phyloP scores from a whole-genome alignment of 805 yeast genomes.

The Yamadazyma phyllophila region DNA sequence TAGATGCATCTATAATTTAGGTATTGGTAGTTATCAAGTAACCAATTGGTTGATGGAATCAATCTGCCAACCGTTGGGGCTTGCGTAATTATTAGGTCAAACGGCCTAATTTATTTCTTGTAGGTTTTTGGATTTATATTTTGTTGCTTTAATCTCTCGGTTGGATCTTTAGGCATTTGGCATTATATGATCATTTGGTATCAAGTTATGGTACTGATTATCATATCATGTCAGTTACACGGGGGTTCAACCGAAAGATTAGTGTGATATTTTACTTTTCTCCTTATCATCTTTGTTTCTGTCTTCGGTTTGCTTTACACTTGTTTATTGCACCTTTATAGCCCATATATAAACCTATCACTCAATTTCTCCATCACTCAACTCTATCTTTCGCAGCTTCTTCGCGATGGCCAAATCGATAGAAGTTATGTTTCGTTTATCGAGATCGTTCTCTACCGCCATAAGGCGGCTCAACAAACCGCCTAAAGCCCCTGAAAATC shows the following conservation, averaged over 20 bases:
- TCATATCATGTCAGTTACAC: conserved; percentile 18
- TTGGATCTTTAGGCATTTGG: conserved; percentile 17
- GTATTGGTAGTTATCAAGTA: conserved; percentile 4
- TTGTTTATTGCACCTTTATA: neutral
- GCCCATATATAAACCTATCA: neutral
- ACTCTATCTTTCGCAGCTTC: neutral
- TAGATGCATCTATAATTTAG: neutral
- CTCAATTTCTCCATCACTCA: no score
- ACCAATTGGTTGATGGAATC: neutral
- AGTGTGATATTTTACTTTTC: conserved; percentile 5
- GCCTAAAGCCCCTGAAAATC: conserved; percentile 21
- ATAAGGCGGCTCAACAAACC: conserved; percentile 5
- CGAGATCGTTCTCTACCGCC: conserved; percentile 1
- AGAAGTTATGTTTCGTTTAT: neutral
- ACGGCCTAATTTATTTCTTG: conserved; percentile 4
- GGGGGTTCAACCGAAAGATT: conserved; percentile 17
- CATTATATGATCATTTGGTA: conserved; percentile 12
- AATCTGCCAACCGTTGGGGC: neutral
- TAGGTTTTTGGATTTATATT: conserved; percentile 5
- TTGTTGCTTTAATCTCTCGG: conserved; percentile 13
- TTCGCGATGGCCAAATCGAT: neutral
- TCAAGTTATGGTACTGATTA: neutral
- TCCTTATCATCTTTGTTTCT: neutral
- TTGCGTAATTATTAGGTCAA: conserved; percentile 2
- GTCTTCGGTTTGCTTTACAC: neutral